Evolutionary conservation across 2,329 filamentous ascomycete species (phyloP).

Genomic region (Reticulascus tulasneorum): DNA sequence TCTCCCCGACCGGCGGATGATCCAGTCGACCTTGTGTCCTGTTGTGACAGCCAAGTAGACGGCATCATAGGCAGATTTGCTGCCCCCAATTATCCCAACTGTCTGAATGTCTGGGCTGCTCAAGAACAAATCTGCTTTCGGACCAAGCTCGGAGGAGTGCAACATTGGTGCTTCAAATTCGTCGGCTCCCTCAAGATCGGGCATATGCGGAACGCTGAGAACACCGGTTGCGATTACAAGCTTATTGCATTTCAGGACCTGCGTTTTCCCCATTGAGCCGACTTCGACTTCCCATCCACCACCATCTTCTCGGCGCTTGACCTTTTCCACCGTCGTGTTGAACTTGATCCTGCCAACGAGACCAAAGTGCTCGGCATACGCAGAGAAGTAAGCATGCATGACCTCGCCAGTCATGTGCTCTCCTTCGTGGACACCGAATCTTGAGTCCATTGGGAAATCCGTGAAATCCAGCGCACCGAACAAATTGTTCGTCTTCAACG

Average conservation of each 20-base stretch:
- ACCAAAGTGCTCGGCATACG: constrained; percentile 50
- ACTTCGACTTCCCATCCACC: constrained; percentile 27
- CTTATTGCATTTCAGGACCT: constrained; percentile 32
- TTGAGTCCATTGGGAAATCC: constrained; percentile 25
- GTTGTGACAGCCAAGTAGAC: constrained; percentile 53
- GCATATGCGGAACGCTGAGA: constrained; percentile 53
- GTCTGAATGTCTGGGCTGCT: constrained; percentile 28
- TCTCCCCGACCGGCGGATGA: constrained; percentile 55
- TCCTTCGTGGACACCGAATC: constrained; percentile 22
- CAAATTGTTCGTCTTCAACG: constrained; percentile 38
- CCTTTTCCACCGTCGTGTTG: constrained; percentile 44
- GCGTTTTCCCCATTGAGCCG: constrained; percentile 1
- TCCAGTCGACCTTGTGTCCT: constrained; percentile 51
- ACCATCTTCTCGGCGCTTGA: constrained; percentile 31
- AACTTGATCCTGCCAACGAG: constrained; percentile 45
- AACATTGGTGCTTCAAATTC: constrained; percentile 51
- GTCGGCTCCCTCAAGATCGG: constrained; percentile 44
- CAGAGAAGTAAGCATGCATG: constrained; percentile 52
- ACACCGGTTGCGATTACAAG: constrained; percentile 60
- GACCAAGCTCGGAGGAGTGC: constrained; percentile 51
- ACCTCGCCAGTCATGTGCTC: constrained; percentile 54
- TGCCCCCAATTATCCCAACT: constrained; percentile 53
- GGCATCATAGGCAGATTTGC: constrained; percentile 61
- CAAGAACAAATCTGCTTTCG: constrained; percentile 24
- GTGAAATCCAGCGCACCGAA: constrained; percentile 33